A percentile compares a stretch with the other conserved stretches of the same genome.
Conservation (phyloP, 1,284 basidiomycete genomes). For the Lignosus rhinocerotis region DNA sequence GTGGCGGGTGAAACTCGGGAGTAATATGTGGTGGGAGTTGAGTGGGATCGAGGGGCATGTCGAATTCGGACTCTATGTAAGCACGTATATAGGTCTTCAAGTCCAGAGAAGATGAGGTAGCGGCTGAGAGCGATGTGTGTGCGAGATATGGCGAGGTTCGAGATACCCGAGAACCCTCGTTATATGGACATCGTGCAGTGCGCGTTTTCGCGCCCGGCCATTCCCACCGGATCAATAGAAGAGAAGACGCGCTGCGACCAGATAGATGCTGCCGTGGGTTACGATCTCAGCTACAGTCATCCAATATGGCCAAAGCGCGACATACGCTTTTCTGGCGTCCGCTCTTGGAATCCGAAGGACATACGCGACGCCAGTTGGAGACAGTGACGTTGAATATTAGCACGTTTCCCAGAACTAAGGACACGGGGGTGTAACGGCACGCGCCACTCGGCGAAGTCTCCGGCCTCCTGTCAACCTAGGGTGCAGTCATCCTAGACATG, state of each 20-base stretch:
- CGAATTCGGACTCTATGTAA: not conserved
- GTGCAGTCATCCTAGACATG: too few species aligned
- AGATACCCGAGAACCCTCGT: not conserved
- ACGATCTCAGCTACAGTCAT: not conserved
- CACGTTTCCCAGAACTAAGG: too few species aligned
- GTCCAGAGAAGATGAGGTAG: not conserved
- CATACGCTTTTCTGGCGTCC: too few species aligned
- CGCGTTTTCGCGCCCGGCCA: not conserved
- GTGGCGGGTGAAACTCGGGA: conserved; percentile 10
- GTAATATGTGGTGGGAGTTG: conserved; percentile 15
- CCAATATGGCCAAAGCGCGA: not conserved
- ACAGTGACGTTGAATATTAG: too few species aligned
- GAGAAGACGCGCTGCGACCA: not conserved
- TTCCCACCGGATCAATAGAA: conserved; percentile 2
- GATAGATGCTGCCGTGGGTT: conserved; percentile 1
- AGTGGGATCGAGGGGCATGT: conserved; percentile 14
- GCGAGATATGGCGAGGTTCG: not conserved
- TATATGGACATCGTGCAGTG: not conserved
- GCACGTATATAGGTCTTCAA: not conserved
- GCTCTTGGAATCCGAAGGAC: too few species aligned
- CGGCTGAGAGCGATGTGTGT: not conserved
- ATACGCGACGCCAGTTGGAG: too few species aligned
- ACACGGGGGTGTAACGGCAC: too few species aligned
- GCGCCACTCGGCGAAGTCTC: too few species aligned
- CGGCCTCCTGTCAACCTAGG: too few species aligned